A percentile compares a stretch with the other conserved stretches of the same genome.
Conservation (phyloP, 306 rosid genomes). For the Cucumis sativus region DNA sequence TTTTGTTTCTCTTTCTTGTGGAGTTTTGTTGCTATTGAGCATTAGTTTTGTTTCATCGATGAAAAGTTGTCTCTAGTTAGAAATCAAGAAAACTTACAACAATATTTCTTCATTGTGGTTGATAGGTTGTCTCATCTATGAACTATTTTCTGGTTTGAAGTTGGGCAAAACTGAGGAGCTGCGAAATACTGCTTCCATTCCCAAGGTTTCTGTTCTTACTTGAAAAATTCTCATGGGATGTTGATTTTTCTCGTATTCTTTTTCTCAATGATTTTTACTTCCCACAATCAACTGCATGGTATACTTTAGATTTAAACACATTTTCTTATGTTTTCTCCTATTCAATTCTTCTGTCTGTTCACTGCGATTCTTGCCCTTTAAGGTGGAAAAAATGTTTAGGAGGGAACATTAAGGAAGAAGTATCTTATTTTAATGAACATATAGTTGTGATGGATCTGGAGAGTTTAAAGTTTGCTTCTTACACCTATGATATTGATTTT, state of each 20-base stretch:
- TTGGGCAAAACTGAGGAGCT: slow-evolving; percentile 91
- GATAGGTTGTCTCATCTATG: slow-evolving; percentile 87
- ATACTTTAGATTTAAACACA: neutral
- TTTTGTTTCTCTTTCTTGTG: no score
- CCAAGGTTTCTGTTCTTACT: slow-evolving; percentile 53
- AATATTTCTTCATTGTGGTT: slow-evolving; percentile 6
- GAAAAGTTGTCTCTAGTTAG: no score
- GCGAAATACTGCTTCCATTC: slow-evolving; percentile 76
- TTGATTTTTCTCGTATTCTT: neutral
- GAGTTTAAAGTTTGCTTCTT: neutral
- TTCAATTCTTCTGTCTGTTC: neutral
- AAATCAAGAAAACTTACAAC: neutral
- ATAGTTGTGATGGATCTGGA: neutral
- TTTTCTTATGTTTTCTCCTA: neutral
- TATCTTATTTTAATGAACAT: neutral
- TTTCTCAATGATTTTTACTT: neutral
- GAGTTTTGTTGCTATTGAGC: no score
- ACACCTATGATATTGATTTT: neutral
- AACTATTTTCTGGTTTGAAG: slow-evolving; percentile 79
- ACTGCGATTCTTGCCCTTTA: neutral
- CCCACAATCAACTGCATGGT: neutral
- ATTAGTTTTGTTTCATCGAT: no score
- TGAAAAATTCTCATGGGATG: neutral
- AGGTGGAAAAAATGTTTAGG: neutral
- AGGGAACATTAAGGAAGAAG: neutral